phyloP scores from a whole-genome alignment of 164 flowering plant genomes.

The Kingdonia uniflora region DNA sequence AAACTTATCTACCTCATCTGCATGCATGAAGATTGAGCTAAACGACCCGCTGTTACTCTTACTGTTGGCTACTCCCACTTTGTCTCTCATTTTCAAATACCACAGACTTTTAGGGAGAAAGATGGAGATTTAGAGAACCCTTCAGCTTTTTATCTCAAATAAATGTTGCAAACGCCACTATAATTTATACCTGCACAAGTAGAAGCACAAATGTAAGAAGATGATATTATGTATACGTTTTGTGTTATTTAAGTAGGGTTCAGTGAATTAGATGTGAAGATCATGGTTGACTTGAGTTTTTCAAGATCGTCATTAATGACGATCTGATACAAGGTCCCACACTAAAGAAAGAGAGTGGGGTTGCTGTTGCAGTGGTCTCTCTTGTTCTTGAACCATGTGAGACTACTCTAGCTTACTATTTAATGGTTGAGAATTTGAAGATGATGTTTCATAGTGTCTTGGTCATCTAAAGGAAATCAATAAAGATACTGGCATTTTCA shows the following conservation, averaged over 20 bases:
- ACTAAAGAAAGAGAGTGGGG: neutral
- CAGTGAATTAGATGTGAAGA: neutral
- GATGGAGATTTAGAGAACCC: too few species aligned
- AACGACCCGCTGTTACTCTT: constrained; percentile 3
- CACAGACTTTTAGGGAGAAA: too few species aligned
- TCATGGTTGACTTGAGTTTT: constrained; percentile 1
- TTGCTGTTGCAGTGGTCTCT: neutral
- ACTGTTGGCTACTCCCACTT: neutral
- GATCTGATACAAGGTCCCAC: neutral
- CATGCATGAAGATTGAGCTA: constrained; percentile 23
- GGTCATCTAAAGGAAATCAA: too few species aligned
- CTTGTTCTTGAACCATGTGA: neutral
- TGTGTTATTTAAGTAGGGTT: neutral
- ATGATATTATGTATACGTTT: too few species aligned
- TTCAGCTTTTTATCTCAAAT: too few species aligned
- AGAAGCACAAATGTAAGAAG: too few species aligned
- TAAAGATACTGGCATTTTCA: too few species aligned
- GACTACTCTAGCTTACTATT: neutral
- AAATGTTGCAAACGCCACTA: too few species aligned
- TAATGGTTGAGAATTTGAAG: constrained; percentile 1
- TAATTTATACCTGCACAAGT: too few species aligned
- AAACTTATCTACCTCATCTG: constrained; percentile 9
- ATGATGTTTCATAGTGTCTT: neutral
- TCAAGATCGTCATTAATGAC: constrained; percentile 8
- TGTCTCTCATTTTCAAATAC: too few species aligned